Evolutionary conservation across 2,329 filamentous ascomycete genomes (phyloP).

Genomic region (Immersiporthe knoxdaviesiana): DNA sequence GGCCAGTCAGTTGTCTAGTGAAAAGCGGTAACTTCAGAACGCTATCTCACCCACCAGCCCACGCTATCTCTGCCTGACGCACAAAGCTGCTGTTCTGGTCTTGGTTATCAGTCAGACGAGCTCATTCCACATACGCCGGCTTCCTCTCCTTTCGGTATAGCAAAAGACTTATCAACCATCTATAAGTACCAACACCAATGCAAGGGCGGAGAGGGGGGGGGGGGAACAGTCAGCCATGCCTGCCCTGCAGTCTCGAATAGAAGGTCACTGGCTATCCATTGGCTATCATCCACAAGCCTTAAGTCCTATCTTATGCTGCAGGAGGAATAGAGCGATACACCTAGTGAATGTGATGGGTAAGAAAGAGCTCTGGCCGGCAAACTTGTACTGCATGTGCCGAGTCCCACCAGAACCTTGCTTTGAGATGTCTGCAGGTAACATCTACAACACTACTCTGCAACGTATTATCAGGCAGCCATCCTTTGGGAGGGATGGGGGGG

Average conservation of each 20-base stretch:
- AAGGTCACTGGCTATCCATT: not conserved
- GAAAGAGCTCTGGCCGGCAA: no score
- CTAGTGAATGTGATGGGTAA: not conserved
- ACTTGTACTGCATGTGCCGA: not conserved
- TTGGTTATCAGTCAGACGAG: not conserved
- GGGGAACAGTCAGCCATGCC: not conserved
- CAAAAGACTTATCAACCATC: not conserved
- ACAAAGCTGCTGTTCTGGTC: not conserved
- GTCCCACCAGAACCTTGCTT: not conserved
- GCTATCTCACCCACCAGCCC: not conserved
- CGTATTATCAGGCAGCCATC: not conserved
- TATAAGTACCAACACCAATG: not conserved
- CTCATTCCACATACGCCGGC: not conserved
- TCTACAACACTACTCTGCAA: not conserved
- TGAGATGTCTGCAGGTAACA: not conserved
- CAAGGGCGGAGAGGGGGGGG: not conserved
- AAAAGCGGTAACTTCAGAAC: not conserved
- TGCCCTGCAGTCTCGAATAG: not conserved
- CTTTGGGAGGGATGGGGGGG: no score
- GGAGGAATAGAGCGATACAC: not conserved
- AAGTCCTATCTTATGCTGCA: not conserved
- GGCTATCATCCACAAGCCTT: not conserved
- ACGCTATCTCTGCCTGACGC: not conserved
- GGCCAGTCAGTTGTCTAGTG: not conserved
- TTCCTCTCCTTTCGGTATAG: not conserved